These are phyloP conservation scores for Stagonosporopsis chrysanthemi DNA, from an alignment of 2,329 filamentous ascomycete genomes.

Conservation along the genomic window DNA sequence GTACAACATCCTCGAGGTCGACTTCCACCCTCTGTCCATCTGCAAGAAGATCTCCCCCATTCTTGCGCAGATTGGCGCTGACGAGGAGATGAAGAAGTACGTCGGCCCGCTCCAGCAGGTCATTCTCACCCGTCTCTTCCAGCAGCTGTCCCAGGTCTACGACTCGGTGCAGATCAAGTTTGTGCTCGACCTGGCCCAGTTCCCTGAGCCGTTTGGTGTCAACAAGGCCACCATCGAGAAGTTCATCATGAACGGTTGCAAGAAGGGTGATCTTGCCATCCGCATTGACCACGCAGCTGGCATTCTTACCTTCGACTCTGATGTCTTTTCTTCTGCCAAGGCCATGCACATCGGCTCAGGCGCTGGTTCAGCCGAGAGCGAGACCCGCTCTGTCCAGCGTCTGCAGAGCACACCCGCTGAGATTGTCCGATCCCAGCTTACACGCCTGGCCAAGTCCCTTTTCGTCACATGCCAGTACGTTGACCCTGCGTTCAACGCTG, in stretches of 20 bases:
- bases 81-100: constrained; percentile 97
- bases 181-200: constrained; percentile 90
- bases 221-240: constrained; percentile 92
- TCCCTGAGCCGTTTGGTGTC: constrained; percentile 96
- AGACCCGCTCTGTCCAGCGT: constrained; percentile 85
- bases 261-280: constrained; percentile 97
- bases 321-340: constrained; percentile 97
- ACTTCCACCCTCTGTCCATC: constrained; percentile 98
- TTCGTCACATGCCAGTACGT: constrained; percentile 96
- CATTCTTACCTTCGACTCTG: constrained; percentile 94
- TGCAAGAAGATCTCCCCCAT: constrained; percentile 99
- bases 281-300: constrained; percentile 95
- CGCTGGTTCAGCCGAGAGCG: constrained; percentile 85
- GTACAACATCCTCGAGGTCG: constrained; percentile 98
- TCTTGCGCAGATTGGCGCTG: constrained; percentile 87
- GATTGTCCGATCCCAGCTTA: constrained; percentile 94
- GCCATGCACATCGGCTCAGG: constrained; percentile 84
- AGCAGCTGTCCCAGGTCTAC: constrained; percentile 98
- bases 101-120: constrained; percentile 96
- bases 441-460: constrained; percentile 87
- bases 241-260: constrained; percentile 99
- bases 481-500: constrained; percentile 85
- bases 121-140: constrained; percentile 96
- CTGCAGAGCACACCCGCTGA: constrained; percentile 97
- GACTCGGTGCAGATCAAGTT: constrained; percentile 96